Conservation (phyloP, 441 rosid species). For the Croton setiger region DNA sequence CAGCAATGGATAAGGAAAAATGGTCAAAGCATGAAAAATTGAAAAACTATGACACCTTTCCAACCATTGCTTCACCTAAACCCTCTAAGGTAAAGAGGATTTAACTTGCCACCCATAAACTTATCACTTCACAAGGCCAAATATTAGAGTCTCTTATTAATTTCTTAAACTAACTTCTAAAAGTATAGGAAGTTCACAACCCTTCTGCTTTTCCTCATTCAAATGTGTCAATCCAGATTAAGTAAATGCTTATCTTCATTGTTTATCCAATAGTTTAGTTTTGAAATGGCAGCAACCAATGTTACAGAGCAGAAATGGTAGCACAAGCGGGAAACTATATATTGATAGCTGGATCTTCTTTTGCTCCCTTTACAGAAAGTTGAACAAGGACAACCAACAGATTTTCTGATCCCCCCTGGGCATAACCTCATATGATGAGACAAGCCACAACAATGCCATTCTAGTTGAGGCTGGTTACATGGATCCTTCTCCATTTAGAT, state of each 20-base stretch:
- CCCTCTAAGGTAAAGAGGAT: not conserved
- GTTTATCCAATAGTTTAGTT: not conserved
- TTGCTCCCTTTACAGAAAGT: slow-evolving; percentile 12
- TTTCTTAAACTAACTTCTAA: not conserved
- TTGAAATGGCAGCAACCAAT: not conserved
- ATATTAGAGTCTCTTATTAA: not conserved
- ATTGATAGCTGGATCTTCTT: slow-evolving; percentile 17
- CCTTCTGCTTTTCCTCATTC: not conserved
- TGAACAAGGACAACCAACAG: slow-evolving; percentile 19
- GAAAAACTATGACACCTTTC: not conserved
- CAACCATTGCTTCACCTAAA: not conserved
- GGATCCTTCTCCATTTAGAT: slow-evolving; percentile 5
- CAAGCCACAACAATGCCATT: not conserved
- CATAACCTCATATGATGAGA: not conserved
- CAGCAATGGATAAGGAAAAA: slow-evolving; percentile 4
- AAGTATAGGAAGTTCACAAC: not conserved
- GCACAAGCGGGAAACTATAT: not conserved
- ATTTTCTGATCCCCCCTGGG: slow-evolving; percentile 9
- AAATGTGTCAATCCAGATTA: not conserved
- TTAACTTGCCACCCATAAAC: not conserved
- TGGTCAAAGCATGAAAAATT: slow-evolving; percentile 6
- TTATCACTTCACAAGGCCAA: too few relatives aligned
- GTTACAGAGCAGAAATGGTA: slow-evolving; percentile 12
- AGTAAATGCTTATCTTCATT: not conserved
- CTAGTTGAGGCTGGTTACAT: not conserved